Evolutionary conservation across 768 basidiomycete species (phyloP).

Genomic region (Gelatoporia subvermispora): DNA sequence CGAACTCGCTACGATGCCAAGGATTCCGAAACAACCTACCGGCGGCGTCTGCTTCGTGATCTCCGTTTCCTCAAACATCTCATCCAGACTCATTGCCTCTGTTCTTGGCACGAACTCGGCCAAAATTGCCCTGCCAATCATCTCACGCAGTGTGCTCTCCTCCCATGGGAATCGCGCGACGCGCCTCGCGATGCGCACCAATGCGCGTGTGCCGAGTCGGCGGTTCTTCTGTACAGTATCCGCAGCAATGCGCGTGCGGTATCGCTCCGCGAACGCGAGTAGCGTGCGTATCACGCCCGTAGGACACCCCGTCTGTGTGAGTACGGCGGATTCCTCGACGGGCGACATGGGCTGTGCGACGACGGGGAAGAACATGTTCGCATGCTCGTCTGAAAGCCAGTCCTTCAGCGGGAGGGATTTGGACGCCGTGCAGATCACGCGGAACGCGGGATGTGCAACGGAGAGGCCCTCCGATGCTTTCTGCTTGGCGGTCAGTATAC

Average conservation of each 20-base stretch:
- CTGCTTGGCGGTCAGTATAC: too few relatives aligned
- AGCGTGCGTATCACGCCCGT: conserved; percentile 33
- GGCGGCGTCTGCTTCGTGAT: conserved; percentile 38
- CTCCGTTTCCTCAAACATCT: conserved; percentile 45
- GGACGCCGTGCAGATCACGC: conserved; percentile 57
- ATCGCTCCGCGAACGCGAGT: conserved; percentile 52
- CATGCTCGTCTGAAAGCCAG: conserved; percentile 63
- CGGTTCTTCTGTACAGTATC: conserved; percentile 58
- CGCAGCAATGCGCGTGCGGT: conserved; percentile 47
- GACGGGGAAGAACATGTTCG: conserved; percentile 67
- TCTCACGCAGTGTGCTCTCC: conserved; percentile 39
- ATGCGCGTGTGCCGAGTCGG: conserved; percentile 56
- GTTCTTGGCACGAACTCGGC: conserved; percentile 58
- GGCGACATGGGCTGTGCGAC: conserved; percentile 55
- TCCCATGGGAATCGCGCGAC: conserved; percentile 39
- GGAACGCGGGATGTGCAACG: conserved; percentile 52
- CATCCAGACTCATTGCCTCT: conserved; percentile 50
- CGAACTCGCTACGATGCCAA: background rate
- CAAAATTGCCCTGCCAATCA: conserved; percentile 47
- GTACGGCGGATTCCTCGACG: conserved; percentile 44
- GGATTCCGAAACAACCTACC: conserved; percentile 26
- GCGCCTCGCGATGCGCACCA: conserved; percentile 49
- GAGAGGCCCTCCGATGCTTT: conserved; percentile 36
- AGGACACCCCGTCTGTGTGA: conserved; percentile 48
- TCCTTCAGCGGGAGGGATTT: conserved; percentile 63